These are phyloP conservation scores for Pythium utonaiense DNA, from an alignment of 352 stramenopile species.

Conservation along the genomic window DNA sequence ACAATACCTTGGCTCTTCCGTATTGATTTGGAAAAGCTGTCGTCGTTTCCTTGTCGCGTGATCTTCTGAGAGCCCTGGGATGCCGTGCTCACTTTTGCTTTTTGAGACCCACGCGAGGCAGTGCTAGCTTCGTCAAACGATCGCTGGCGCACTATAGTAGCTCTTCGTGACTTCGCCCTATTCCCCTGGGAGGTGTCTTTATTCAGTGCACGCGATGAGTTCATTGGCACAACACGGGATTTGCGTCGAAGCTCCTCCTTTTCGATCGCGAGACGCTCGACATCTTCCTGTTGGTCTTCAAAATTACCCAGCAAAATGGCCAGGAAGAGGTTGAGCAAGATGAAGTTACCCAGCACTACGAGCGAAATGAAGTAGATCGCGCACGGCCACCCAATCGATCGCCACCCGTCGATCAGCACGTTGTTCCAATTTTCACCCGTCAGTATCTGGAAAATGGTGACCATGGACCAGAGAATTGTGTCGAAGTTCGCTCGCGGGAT, in stretches of 20 bases:
- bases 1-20: not conserved
- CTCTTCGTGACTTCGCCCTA: not conserved
- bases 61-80: not conserved
- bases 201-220: not conserved
- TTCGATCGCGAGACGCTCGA: conserved; percentile 27
- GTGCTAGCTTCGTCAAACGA: not conserved
- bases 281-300: conserved; percentile 58
- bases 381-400: conserved; percentile 48
- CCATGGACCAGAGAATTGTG: conserved; percentile 29
- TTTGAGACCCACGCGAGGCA: not conserved
- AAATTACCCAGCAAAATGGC: conserved; percentile 91
- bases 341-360: conserved; percentile 87
- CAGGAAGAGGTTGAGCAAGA: conserved; percentile 91
- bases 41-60: not conserved
- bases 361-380: conserved; percentile 83
- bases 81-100: too few species aligned
- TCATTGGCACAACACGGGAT: conserved; percentile 28
- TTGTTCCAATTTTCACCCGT: conserved; percentile 92
- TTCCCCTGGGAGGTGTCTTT: not conserved
- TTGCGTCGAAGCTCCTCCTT: conserved; percentile 38
- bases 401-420: conserved; percentile 88
- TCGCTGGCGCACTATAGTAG: conserved; percentile 1
- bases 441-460: conserved; percentile 70
- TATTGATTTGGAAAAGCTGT: not conserved
- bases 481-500: conserved; percentile 28